phyloP scores from a whole-genome alignment of 768 basidiomycete species.

The Lactarius vividus region DNA sequence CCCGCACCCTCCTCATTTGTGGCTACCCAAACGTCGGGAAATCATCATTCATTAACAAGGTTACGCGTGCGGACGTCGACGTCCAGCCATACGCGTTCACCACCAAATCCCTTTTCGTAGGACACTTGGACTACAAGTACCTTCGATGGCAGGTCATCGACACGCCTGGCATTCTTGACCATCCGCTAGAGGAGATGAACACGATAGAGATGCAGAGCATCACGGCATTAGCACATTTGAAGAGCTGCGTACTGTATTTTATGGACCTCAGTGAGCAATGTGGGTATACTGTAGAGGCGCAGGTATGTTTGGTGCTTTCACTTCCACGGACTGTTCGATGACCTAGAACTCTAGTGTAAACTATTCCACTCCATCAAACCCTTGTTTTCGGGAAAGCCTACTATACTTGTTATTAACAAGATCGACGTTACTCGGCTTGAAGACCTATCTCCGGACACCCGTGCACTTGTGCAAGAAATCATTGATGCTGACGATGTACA shows the following conservation, averaged over 20 bases:
- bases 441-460: constrained; percentile 74
- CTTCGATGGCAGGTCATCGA: constrained; percentile 99
- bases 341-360: constrained; percentile 65
- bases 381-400: constrained; percentile 90
- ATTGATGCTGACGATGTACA: constrained; percentile 68
- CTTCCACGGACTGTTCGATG: constrained; percentile 1
- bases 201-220: constrained; percentile 99
- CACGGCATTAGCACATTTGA: constrained; percentile 94
- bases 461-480: constrained; percentile 84
- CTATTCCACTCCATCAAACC: constrained; percentile 99
- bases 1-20: constrained; percentile 94
- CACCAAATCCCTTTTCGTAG: constrained; percentile 97
- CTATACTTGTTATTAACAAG: constrained; percentile 96
- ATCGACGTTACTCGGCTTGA: constrained; percentile 88
- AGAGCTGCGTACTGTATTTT: constrained; percentile 93
- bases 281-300: constrained; percentile 95
- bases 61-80: constrained; percentile 98
- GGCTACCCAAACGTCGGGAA: constrained; percentile 99
- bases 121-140: constrained; percentile 98
- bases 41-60: constrained; percentile 99
- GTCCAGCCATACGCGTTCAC: constrained; percentile 99
- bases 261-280: constrained; percentile 99
- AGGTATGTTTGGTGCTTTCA: constrained; percentile 48
- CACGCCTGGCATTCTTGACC: constrained; percentile 97
- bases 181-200: constrained; percentile 99